A percentile compares a stretch with the other conserved stretches of the same genome.
These are phyloP conservation scores for Hypoxylon sp. DNA, from an alignment of 2,329 filamentous ascomycete species.

Conservation along the genomic window DNA sequence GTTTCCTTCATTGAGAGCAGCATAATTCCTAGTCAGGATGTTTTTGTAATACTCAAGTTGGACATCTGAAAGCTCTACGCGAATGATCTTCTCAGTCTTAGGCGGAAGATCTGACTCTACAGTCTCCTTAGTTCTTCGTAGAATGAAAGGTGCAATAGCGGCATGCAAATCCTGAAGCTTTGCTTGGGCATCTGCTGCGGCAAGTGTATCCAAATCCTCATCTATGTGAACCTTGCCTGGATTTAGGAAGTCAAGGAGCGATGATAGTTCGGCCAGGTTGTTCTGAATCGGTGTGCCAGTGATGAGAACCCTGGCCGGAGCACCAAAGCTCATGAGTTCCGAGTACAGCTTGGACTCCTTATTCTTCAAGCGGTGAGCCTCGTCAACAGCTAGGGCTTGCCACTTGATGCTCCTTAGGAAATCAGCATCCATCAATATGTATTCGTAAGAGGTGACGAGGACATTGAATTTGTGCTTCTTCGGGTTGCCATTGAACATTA, in stretches of 20 bases:
- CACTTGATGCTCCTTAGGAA: conserved; percentile 94
- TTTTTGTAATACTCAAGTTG: conserved; percentile 99
- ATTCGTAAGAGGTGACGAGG: conserved; percentile 97
- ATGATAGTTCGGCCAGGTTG: conserved; percentile 91
- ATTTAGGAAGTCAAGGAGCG: conserved; percentile 95
- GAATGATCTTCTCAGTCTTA: conserved; percentile 99
- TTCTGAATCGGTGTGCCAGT: conserved; percentile 99
- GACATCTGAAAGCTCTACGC: conserved; percentile 95
- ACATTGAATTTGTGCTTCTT: conserved; percentile 97
- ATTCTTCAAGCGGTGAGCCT: conserved; percentile 97
- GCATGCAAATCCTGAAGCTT: conserved; percentile 90
- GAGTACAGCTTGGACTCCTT: conserved; percentile 93
- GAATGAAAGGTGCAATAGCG: conserved; percentile 92
- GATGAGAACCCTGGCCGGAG: conserved; percentile 91
- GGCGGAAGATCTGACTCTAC: conserved; percentile 96
- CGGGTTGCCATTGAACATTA: conserved; percentile 87
- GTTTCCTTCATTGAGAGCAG: conserved; percentile 90
- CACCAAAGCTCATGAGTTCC: conserved; percentile 86
- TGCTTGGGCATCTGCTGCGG: conserved; percentile 83
- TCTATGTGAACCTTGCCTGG: conserved; percentile 94
- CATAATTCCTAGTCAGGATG: conserved; percentile 96
- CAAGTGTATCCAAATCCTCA: conserved; percentile 86
- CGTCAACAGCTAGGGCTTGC: conserved; percentile 96
- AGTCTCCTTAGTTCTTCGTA: conserved; percentile 96
- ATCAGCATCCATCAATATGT: conserved; percentile 86